A percentile compares a stretch with the other conserved stretches of the same genome.
phyloP scores from a whole-genome alignment of 2,329 filamentous ascomycete species.

The Seiridium cupressi region DNA sequence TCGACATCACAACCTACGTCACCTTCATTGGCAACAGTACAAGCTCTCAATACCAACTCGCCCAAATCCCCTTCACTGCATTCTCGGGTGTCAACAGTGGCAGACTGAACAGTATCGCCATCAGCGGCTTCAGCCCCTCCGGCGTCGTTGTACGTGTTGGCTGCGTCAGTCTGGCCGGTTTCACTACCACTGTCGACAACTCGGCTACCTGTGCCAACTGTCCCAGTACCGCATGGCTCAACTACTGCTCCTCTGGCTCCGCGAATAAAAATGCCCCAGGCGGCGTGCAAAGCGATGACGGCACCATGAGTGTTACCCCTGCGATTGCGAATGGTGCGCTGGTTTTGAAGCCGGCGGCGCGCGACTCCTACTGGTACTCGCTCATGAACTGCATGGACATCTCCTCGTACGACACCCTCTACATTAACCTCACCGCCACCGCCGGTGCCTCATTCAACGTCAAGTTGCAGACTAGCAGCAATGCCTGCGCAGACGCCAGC shows the following conservation, averaged over 20 bases:
- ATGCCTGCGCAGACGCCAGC: not conserved
- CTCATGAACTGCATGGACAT: conserved; percentile 1
- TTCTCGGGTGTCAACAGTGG: not conserved
- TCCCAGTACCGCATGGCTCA: not conserved
- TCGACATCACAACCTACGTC: not conserved
- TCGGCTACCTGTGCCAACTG: not conserved
- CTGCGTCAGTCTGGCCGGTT: not conserved
- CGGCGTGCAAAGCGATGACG: not conserved
- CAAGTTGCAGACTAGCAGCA: not conserved
- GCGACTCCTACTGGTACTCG: not conserved
- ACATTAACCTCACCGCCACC: not conserved
- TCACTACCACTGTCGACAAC: not conserved
- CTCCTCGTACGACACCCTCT: conserved; percentile 1
- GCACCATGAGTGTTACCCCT: not conserved
- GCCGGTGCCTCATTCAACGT: not conserved
- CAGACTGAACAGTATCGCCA: not conserved
- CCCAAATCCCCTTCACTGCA: not conserved
- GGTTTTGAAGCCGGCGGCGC: not conserved
- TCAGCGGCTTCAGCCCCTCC: not conserved
- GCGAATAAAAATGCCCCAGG: not conserved
- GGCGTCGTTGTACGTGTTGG: not conserved
- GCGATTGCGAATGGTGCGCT: not conserved
- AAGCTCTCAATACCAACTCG: not conserved
- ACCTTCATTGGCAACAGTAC: not conserved
- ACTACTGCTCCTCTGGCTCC: not conserved